Conservation (phyloP, 345 rosid genomes). For the Pseudoturritis turrita region DNA sequence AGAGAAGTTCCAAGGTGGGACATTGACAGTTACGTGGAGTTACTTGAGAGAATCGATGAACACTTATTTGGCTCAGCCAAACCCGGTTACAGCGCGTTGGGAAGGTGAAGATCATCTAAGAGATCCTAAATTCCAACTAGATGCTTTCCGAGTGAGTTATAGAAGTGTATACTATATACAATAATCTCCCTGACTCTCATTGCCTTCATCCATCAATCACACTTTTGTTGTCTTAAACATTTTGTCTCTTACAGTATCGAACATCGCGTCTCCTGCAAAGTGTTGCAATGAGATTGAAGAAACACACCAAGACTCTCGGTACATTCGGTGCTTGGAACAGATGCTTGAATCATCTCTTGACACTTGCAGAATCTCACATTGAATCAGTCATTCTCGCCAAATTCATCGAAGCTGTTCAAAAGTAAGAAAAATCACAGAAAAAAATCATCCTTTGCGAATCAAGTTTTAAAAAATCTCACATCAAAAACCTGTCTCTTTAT, state of each 20-base stretch:
- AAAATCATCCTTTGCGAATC: not conserved
- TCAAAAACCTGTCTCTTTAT: not conserved
- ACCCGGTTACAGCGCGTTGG: slow-evolving; percentile 95
- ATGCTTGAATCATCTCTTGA: slow-evolving; percentile 96
- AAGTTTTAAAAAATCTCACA: not conserved
- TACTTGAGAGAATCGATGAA: slow-evolving; percentile 95
- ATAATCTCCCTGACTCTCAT: not conserved
- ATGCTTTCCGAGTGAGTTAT: slow-evolving; percentile 94
- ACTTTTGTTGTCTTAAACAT: not conserved
- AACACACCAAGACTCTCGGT: slow-evolving; percentile 83
- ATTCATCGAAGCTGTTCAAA: slow-evolving; percentile 85
- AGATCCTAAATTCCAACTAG: slow-evolving; percentile 90
- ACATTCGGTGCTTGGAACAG: slow-evolving; percentile 96
- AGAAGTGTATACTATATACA: not conserved
- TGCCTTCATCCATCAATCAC: not conserved
- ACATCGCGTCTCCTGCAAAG: slow-evolving; percentile 93
- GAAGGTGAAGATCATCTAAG: slow-evolving; percentile 89
- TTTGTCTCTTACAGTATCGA: slow-evolving; percentile 61
- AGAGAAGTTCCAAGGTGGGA: slow-evolving; percentile 94
- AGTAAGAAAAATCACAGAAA: slow-evolving; percentile 35
- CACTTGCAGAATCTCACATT: slow-evolving; percentile 94
- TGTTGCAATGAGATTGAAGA: slow-evolving; percentile 70
- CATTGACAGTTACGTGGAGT: slow-evolving; percentile 89
- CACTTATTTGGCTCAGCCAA: slow-evolving; percentile 84
- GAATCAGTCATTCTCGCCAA: slow-evolving; percentile 88